Evolutionary conservation across 176 grass and related monocot species (phyloP), one percentile per base, ranked within the genome.

Genomic region (Melocanna baccifera): DNA sequence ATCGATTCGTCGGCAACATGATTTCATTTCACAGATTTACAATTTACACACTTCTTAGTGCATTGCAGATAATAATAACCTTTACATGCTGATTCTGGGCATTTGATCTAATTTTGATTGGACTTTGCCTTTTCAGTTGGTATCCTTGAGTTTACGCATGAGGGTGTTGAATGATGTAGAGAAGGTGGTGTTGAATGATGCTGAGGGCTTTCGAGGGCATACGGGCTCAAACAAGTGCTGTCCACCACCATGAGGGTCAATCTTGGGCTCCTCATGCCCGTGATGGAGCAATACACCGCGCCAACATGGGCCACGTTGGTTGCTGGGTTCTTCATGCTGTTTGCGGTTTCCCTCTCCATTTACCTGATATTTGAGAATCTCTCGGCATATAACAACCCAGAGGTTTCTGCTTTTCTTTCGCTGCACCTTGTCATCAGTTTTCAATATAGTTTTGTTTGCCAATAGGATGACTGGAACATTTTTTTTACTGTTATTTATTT

Each of bases 361-460:
- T 97, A 89, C 73, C 91, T 97, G 20, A 89, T 97, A 84, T 83
- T 97, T 62, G 88, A 94, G 29, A 92, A 97, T 69, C 92, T 97
- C 14, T 94, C 88, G 4, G 88, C 95, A 19, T 97, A 97, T 76
- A 97, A 97, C 61, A 94, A 97, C 48, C 91, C 95, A 7, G 95
- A 94, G 95, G 95, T 97, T 69, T 85, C 64, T 45, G 39, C 37
- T 63, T 40, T 85, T 70, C 36, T 84, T 18, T 29, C 12, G 16
- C 57, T 79, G 18, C 71, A 9, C 37, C 48, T 45, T 85, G 47
- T 4, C 45, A 20, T 84, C 20, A 22, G 20, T 40, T 36, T 34
- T 84, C 8, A 32, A 55, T 11, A 47, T 69, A 69, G 7, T 82
- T 42, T 12, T 79, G 19, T 74, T 47, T 69, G 69, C 1, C 16